Conservation (phyloP, 1,284 basidiomycete species). For the Nidula niveotomentosa region DNA sequence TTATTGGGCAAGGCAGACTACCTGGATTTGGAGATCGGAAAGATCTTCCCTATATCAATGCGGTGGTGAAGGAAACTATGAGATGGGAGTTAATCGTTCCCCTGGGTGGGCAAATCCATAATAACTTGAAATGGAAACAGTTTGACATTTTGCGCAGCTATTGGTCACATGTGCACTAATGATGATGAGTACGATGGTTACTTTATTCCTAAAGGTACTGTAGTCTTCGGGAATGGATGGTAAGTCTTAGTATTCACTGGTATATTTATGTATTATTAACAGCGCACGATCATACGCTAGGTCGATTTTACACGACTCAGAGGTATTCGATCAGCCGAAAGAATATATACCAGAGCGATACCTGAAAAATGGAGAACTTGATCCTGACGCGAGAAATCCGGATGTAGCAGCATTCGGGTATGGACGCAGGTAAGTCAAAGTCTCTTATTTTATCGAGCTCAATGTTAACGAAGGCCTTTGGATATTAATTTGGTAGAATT, state of each 20-base stretch:
- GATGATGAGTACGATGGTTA: conserved; percentile 31
- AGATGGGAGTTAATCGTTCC: conserved; percentile 26
- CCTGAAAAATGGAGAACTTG: conserved; percentile 29
- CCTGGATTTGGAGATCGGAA: conserved; percentile 34
- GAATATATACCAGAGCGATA: conserved; percentile 38
- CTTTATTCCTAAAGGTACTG: conserved; percentile 30
- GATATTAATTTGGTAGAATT: conserved; percentile 22
- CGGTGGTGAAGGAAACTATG: conserved; percentile 23
- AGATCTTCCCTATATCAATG: conserved; percentile 24
- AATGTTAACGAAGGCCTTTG: background rate
- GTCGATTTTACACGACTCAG: conserved; percentile 22
- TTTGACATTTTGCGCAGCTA: conserved; percentile 9
- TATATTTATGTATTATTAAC: background rate
- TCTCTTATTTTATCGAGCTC: background rate
- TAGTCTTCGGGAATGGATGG: conserved; percentile 27
- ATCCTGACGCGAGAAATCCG: conserved; percentile 22
- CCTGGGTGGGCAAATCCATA: conserved; percentile 22
- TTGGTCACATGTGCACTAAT: conserved; percentile 20
- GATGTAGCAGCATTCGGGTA: conserved; percentile 27
- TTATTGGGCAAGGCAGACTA: conserved; percentile 36
- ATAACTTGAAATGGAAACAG: background rate
- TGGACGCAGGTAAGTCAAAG: conserved; percentile 27
- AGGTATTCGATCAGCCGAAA: conserved; percentile 28
- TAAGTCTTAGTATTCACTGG: conserved; percentile 6
- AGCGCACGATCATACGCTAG: conserved; percentile 1